phyloP scores from a whole-genome alignment of 768 basidiomycete genomes.

The Rhizopogon roseolus region DNA sequence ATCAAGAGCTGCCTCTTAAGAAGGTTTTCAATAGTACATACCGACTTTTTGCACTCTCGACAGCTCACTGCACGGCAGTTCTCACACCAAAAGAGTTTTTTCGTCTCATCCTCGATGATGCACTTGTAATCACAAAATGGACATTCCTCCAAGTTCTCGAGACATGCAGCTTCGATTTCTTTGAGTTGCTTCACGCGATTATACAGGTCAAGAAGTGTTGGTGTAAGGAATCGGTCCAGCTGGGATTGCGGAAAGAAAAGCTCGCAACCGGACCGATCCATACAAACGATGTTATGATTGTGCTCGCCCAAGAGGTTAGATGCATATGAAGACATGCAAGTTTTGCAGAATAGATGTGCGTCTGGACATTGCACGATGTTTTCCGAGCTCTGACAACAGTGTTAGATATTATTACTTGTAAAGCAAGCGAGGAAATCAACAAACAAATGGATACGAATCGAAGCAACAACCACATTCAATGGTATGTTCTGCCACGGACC shows the following conservation, averaged over 20 bases:
- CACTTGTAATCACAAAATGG: slow-evolving; percentile 81
- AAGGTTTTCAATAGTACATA: slow-evolving; percentile 23
- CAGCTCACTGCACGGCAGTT: slow-evolving; percentile 71
- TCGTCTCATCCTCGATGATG: slow-evolving; percentile 54
- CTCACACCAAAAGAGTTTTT: slow-evolving; percentile 46
- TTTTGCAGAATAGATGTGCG: slow-evolving; percentile 72
- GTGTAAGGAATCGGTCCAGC: slow-evolving; percentile 53
- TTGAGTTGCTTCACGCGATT: slow-evolving; percentile 65
- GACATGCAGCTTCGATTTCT: slow-evolving; percentile 63
- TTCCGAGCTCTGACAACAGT: slow-evolving; percentile 34
- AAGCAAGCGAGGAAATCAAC: neutral
- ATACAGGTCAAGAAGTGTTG: slow-evolving; percentile 61
- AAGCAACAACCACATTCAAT: slow-evolving; percentile 86
- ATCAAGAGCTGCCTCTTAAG: too few species aligned
- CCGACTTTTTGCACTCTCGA: slow-evolving; percentile 63
- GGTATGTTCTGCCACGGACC: too few species aligned
- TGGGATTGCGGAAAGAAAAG: slow-evolving; percentile 57
- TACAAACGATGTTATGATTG: slow-evolving; percentile 57
- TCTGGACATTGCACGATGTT: slow-evolving; percentile 83
- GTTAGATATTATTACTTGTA: neutral
- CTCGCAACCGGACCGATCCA: slow-evolving; percentile 66
- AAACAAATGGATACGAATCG: slow-evolving; percentile 56
- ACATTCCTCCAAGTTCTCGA: slow-evolving; percentile 79
- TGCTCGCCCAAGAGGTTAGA: slow-evolving; percentile 56
- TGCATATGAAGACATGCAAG: slow-evolving; percentile 60